These are phyloP conservation scores for Daedaleopsis nitida DNA, from an alignment of 768 basidiomycete species.

Conservation along the genomic window DNA sequence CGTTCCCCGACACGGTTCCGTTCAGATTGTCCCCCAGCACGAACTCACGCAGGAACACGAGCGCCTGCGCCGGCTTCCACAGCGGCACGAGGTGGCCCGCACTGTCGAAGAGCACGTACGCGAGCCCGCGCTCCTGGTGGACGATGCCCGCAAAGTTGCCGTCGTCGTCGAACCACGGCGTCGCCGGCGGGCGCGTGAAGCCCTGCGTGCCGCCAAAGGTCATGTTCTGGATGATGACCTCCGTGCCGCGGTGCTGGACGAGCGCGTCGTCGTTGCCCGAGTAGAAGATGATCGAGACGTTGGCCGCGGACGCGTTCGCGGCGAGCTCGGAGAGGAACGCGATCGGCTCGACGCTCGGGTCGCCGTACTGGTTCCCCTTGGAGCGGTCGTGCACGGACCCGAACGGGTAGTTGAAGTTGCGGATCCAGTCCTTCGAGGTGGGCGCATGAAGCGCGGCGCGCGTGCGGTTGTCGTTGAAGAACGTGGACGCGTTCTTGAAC, in stretches of 20 bases:
- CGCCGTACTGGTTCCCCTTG: conserved; percentile 18
- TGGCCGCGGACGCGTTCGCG: conserved; percentile 56
- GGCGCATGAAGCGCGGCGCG: conserved; percentile 70
- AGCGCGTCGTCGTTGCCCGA: conserved; percentile 74
- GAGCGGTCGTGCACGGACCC: conserved; percentile 27
- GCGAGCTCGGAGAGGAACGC: conserved; percentile 65
- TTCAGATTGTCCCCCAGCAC: conserved; percentile 62
- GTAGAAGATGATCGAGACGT: conserved; percentile 56
- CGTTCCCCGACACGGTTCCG: conserved; percentile 49
- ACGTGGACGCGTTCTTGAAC: conserved; percentile 52
- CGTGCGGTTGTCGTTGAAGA: conserved; percentile 63
- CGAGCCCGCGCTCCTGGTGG: conserved; percentile 69
- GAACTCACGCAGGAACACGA: conserved; percentile 66
- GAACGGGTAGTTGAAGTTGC: conserved; percentile 39
- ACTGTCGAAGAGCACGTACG: conserved; percentile 39
- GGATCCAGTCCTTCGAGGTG: conserved; percentile 51
- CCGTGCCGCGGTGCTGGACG: conserved; percentile 60
- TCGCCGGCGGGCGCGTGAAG: conserved; percentile 67
- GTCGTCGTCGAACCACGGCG: conserved; percentile 63
- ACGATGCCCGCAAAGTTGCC: conserved; percentile 67
- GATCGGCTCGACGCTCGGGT: conserved; percentile 43
- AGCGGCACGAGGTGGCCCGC: conserved; percentile 45
- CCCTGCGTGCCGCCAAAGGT: conserved; percentile 81
- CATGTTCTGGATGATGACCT: conserved; percentile 59
- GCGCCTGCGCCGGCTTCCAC: conserved; percentile 51